Evolutionary conservation across 192 early-diverging fungal genomes (phyloP).

Genomic region (Backusella sp.): DNA sequence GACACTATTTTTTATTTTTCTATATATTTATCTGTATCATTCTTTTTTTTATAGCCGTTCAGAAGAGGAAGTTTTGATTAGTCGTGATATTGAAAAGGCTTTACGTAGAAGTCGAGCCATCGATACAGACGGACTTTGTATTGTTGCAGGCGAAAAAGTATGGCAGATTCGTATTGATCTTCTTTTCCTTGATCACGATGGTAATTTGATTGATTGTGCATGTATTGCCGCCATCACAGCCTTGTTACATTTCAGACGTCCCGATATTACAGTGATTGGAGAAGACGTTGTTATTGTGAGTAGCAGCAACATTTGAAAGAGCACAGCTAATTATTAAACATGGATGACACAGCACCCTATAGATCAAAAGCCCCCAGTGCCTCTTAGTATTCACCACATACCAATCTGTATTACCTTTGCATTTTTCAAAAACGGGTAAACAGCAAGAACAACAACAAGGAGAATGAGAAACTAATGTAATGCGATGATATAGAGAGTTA

Average conservation of each 20-base stretch:
- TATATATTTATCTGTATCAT: neutral
- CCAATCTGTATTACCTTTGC: conserved; percentile 93
- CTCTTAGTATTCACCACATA: conserved; percentile 93
- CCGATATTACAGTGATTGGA: conserved; percentile 94
- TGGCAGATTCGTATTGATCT: conserved; percentile 92
- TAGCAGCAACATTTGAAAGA: neutral
- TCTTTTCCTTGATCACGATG: conserved; percentile 91
- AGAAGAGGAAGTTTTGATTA: conserved; percentile 83
- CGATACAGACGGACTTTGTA: conserved; percentile 96
- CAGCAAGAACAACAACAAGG: neutral
- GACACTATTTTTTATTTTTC: neutral
- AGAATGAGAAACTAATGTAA: neutral
- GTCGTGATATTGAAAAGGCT: conserved; percentile 86
- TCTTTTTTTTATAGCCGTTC: conserved; percentile 50
- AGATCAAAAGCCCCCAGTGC: conserved; percentile 89
- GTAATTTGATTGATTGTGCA: conserved; percentile 91
- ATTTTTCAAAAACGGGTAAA: conserved; percentile 83
- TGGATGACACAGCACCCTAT: conserved; percentile 69
- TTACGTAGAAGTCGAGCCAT: conserved; percentile 81
- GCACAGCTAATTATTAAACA: neutral
- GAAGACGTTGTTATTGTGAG: conserved; percentile 85
- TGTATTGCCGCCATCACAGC: conserved; percentile 89
- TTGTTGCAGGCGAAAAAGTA: conserved; percentile 93
- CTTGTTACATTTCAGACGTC: conserved; percentile 85
- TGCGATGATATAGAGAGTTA: conserved; percentile 40